Evolutionary conservation across 2,329 filamentous ascomycete species (phyloP), one percentile per base, ranked within the genome.

Genomic region (Westerdykella sp.): DNA sequence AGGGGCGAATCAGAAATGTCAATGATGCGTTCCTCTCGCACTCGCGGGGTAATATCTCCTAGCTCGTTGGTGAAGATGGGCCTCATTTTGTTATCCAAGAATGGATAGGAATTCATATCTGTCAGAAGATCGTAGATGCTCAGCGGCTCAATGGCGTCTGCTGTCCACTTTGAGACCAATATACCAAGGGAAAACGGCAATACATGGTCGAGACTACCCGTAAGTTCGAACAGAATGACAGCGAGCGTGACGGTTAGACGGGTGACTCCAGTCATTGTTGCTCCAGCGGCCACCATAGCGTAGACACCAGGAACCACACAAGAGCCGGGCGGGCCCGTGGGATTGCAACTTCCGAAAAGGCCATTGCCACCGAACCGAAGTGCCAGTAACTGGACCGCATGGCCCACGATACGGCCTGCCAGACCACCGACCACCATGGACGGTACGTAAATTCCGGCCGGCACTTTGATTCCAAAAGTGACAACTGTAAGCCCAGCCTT

Each of bases 241-340:
- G 89, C 90, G 7, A 98, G 74, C 0, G 93, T 97, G 16, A 98
- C 87, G 0, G 90, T 95, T 1, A 98, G 71, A 39, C 93, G 80
- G 1, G 93, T 98, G 2, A 97, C 93, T 39, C 93, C 93, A 54
- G 91, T 97, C 93, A 98, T 97, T 25, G 91, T 96, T 1, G 93
- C 89, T 13, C 93, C 93, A 35, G 93, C 93, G 13, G 90, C 91
- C 45, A 96, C 88, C 46, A 98, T 77, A 1, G 89, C 93, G 63
- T 98, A 98, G 0, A 97, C 88, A n/a, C 93, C 93, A 1, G 93
- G 93, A 38, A 94, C 90, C 38, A 98, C 87, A 63, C 93, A 97
- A 2, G 84, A 84, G 45, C 87, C 84, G 25, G 86, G 81, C 32
- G 81, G 74, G 12, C 70, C 79, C 41, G 78, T 75, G 6, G 79